Percentiles rank a stretch among this genome's conserved stretches.
Evolutionary conservation across 2,329 filamentous ascomycete species (phyloP).

Genomic region (Talaromyces sp.): DNA sequence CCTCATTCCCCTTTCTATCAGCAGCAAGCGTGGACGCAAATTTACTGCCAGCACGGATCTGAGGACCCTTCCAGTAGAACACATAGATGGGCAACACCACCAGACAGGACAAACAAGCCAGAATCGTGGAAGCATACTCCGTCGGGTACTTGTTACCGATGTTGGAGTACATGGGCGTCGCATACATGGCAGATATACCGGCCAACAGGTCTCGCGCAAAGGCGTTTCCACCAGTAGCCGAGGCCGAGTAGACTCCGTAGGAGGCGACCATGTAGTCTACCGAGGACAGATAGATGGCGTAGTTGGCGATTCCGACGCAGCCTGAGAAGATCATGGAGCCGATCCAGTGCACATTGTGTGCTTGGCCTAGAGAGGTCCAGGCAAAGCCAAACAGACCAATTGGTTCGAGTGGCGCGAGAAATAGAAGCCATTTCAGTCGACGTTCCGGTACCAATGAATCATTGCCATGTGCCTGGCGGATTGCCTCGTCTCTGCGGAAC

Average conservation of each 20-base stretch:
- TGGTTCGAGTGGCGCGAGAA: conserved; percentile 54
- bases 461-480: conserved; percentile 39
- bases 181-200: conserved; percentile 64
- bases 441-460: conserved; percentile 55
- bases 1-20: conserved; percentile 15
- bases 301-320: conserved; percentile 69
- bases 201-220: conserved; percentile 70
- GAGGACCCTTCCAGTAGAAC: conserved; percentile 53
- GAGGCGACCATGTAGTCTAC: conserved; percentile 74
- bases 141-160: conserved; percentile 41
- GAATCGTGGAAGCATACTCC: conserved; percentile 50
- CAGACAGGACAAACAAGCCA: conserved; percentile 47
- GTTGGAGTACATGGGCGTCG: conserved; percentile 58
- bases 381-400: conserved; percentile 68
- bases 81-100: conserved; percentile 51
- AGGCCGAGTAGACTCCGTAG: conserved; percentile 68
- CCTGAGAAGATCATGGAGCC: conserved; percentile 60
- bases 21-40: conserved; percentile 44
- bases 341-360: conserved; percentile 59
- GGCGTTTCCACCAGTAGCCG: conserved; percentile 70
- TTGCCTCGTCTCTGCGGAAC: conserved; percentile 41
- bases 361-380: conserved; percentile 61
- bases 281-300: conserved; percentile 69
- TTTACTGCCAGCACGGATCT: conserved; percentile 46
- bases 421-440: conserved; percentile 62